Base-by-base conservation (phyloP, 352 stramenopile species). In the Pythium rhizo-oryzae region DNA sequence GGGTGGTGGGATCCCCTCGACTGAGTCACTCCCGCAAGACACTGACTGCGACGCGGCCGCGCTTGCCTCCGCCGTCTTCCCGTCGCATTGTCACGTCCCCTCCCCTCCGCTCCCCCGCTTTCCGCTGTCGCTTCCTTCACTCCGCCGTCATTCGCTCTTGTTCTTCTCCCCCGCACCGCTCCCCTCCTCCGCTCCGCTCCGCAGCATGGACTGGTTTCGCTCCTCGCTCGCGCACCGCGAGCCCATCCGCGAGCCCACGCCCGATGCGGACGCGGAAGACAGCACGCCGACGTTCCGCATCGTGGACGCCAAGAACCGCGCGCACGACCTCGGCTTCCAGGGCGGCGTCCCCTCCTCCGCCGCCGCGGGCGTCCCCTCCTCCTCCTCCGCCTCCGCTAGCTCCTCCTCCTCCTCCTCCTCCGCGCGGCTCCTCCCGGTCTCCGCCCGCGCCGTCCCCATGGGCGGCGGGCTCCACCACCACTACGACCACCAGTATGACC, bases 251-350 rank as follows among this genome's bases (percentile, higher is more conserved):
- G 59, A 47, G 33, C 69, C 73, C 9, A 65, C 74, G 18, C 62
- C 64, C 19, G 67, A 74, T 62, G 62, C 58, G 3, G 43, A 56
- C 44, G 65, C 41, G 1, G 41, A 47, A 8, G 41, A 71, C 19
- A 28, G 46, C 39, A 74, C 76, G 35, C 83, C 83, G 56, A 85
- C 60, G 2, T 92, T 92, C 63, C 83, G 80, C 56, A 78, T 92
- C 37, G 80, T 92, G 16, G 84, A 90, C 78, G 65, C 82, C 9
- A 89, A 85, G 69, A 91, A 91, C 64, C 84, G 82, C 61, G 83
- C 90, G 58, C 82, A 82, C 49, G 82, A 91, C 62, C 76, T 92
- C 61, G 19, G 16, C 19, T n/a, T 18, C 21, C 21, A 37, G 41
- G 41, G 41, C 23, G 49, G 30, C 5, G 18, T 25, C 39, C n/a